These are phyloP conservation scores for Irpex sp. DNA, from an alignment of 1,284 basidiomycete species.

Conservation along the genomic window DNA sequence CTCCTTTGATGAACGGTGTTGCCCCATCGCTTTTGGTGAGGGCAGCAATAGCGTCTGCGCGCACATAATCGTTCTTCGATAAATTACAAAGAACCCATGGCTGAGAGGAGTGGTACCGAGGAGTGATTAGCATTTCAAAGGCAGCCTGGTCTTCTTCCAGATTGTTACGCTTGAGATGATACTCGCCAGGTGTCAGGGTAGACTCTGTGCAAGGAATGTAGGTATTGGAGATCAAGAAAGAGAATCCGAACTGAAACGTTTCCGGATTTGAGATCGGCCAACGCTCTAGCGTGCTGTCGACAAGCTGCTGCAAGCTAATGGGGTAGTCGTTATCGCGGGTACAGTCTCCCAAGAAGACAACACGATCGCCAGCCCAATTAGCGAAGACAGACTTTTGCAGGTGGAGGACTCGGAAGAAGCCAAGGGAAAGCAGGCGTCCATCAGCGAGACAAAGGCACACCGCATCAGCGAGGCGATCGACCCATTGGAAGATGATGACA, in stretches of 20 bases:
- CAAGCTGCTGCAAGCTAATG: background rate
- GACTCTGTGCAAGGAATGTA: background rate
- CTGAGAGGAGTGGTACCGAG: background rate
- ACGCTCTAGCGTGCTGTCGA: background rate
- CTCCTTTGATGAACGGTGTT: background rate
- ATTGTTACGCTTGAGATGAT: background rate
- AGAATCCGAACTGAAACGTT: background rate
- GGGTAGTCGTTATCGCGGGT: background rate
- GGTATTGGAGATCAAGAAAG: background rate
- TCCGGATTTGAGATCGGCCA: background rate
- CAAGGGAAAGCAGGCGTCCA: background rate
- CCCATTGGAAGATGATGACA: background rate
- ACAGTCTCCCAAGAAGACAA: background rate
- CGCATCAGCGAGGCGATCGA: background rate
- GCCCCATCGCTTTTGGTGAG: background rate
- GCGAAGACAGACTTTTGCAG: background rate
- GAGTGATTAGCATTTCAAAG: background rate
- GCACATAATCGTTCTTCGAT: background rate
- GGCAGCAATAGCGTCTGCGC: background rate
- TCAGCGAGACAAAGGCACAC: background rate
- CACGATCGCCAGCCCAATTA: background rate
- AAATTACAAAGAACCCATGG: conserved; percentile 1
- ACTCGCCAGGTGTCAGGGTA: background rate
- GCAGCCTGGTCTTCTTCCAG: background rate
- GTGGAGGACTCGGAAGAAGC: background rate